phyloP scores from a whole-genome alignment of 805 yeast species.

The Lipomyces yamanashiensis region DNA sequence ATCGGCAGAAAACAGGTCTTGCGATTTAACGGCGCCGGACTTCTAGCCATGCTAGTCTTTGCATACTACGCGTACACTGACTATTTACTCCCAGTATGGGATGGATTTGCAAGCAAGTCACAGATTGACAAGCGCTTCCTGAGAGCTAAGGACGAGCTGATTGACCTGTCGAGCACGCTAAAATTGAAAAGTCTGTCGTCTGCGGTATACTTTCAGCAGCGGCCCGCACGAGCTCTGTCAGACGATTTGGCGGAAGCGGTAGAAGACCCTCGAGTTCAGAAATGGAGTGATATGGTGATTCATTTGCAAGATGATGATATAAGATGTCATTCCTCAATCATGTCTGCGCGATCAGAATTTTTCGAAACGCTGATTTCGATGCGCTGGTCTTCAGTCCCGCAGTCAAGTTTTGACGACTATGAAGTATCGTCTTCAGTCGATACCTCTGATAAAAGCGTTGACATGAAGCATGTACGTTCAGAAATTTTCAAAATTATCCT shows the following conservation, averaged over 20 bases:
- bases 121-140: conserved; percentile 35
- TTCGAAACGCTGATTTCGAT: conserved; percentile 58
- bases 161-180: conserved; percentile 34
- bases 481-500: conserved; percentile 56
- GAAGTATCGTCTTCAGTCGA: background rate
- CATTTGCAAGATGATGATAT: conserved; percentile 54
- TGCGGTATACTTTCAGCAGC: conserved; percentile 29
- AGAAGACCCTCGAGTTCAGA: conserved; percentile 11
- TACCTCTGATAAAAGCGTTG: conserved; percentile 29
- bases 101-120: conserved; percentile 35
- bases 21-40: conserved; percentile 16
- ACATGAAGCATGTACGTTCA: conserved; percentile 52
- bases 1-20: conserved; percentile 7
- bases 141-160: conserved; percentile 39
- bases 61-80: conserved; percentile 60
- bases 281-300: conserved; percentile 52
- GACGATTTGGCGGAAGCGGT: conserved; percentile 24
- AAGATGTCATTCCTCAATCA: conserved; percentile 53
- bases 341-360: conserved; percentile 60
- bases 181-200: conserved; percentile 35
- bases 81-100: conserved; percentile 54
- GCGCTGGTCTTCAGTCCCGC: conserved; percentile 31
- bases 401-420: conserved; percentile 3
- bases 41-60: conserved; percentile 48
- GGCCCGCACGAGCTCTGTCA: conserved; percentile 15